Evolutionary conservation across 495 filamentous ascomycete genomes (phyloP).

Genomic region (Daldinia childiae): DNA sequence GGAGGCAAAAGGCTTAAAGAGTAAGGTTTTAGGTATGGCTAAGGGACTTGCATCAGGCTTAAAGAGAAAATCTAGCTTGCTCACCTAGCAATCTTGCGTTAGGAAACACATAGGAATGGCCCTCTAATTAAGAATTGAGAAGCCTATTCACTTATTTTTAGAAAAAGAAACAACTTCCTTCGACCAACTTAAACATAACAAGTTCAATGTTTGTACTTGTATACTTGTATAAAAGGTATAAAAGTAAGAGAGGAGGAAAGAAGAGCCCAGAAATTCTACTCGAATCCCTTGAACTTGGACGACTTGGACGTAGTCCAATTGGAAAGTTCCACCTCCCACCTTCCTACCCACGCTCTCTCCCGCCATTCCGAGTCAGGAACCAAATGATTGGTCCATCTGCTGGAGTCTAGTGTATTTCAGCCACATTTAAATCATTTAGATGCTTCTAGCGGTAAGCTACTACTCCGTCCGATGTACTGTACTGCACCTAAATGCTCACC

Average conservation of each 20-base stretch:
- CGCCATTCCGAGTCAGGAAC: conserved; percentile 41
- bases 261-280: conserved; percentile 34
- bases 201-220: not conserved
- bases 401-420: conserved; percentile 14
- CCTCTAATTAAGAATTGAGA: conserved; percentile 8
- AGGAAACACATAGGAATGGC: conserved; percentile 18
- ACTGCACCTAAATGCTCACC: conserved; percentile 25
- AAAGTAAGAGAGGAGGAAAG: conserved; percentile 13
- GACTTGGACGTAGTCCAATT: conserved; percentile 9
- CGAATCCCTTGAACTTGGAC: conserved; percentile 17
- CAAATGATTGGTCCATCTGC: conserved; percentile 16
- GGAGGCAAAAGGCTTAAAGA: not conserved
- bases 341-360: conserved; percentile 30
- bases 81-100: conserved; percentile 34
- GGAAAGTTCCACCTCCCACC: conserved; percentile 24
- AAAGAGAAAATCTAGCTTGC: conserved; percentile 14
- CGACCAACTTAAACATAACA: conserved; percentile 7
- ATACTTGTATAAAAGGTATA: not conserved
- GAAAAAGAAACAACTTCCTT: conserved; percentile 16
- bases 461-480: conserved; percentile 40
- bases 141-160: conserved; percentile 5
- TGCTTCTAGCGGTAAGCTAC: conserved; percentile 29
- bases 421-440: not conserved
- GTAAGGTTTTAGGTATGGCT: not conserved
- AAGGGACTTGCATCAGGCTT: not conserved